phyloP scores from a whole-genome alignment of 2,329 filamentous ascomycete genomes.

The Claviceps quebecensis region DNA sequence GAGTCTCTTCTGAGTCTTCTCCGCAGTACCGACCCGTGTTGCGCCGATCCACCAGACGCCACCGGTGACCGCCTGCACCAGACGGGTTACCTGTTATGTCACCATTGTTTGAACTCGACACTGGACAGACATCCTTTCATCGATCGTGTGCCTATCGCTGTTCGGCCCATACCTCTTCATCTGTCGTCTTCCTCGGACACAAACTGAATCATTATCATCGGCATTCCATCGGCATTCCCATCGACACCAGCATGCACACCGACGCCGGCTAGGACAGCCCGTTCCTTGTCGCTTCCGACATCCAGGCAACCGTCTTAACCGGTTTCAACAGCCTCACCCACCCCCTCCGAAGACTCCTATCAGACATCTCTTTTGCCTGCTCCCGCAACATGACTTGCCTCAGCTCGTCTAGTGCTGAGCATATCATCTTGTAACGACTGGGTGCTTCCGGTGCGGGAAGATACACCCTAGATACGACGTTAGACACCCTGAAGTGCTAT shows the following conservation, averaged over 20 bases:
- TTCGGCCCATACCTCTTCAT: neutral
- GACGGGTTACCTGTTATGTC: neutral
- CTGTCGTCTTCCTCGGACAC: neutral
- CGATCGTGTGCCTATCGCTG: neutral
- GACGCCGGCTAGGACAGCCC: neutral
- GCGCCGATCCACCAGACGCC: neutral
- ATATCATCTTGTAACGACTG: slow-evolving; percentile 18
- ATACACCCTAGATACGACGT: neutral
- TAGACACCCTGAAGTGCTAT: neutral
- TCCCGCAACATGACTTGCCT: slow-evolving; percentile 18
- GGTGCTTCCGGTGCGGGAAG: slow-evolving; percentile 5
- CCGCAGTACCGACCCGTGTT: neutral
- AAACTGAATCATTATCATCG: neutral
- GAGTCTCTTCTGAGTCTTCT: too few relatives aligned
- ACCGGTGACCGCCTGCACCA: neutral
- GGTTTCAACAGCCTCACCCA: too few relatives aligned
- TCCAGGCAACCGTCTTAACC: neutral
- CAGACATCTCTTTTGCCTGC: slow-evolving; percentile 1
- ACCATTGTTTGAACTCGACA: neutral
- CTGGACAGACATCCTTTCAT: neutral
- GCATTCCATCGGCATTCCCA: neutral
- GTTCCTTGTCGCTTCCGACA: neutral
- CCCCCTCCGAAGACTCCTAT: neutral
- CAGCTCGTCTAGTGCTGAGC: slow-evolving; percentile 22
- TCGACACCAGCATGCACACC: neutral